These are phyloP conservation scores for Ustilago shanxiensis DNA, from an alignment of 1,284 basidiomycete genomes.

Conservation along the genomic window DNA sequence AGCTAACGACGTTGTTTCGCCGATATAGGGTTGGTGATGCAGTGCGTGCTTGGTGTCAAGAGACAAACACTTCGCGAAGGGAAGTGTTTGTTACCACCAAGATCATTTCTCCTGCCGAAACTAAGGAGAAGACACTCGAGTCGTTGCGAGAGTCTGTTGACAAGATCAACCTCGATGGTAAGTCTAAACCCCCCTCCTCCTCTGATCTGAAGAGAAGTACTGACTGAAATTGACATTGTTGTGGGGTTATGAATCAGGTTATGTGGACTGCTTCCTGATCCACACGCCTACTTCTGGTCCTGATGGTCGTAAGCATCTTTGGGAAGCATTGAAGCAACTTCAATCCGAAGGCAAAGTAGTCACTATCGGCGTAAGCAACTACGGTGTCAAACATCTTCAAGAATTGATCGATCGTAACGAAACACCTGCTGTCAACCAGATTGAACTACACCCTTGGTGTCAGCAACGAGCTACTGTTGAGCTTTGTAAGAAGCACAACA, in stretches of 20 bases:
- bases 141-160: conserved; percentile 38
- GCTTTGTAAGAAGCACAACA: conserved; percentile 43
- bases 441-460: conserved; percentile 54
- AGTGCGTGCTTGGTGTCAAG: conserved; percentile 39
- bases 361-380: conserved; percentile 49
- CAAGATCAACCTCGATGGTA: conserved; percentile 40
- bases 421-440: conserved; percentile 43
- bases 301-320: conserved; percentile 43
- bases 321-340: conserved; percentile 48
- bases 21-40: conserved; percentile 36
- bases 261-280: conserved; percentile 54
- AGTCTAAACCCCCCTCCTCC: background rate
- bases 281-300: conserved; percentile 50
- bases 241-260: conserved; percentile 19
- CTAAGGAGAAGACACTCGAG: conserved; percentile 35
- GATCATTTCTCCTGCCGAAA: conserved; percentile 31
- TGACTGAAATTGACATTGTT: background rate
- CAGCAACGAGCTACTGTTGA: conserved; percentile 49
- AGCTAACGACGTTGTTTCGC: conserved; percentile 1
- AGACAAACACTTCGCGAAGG: conserved; percentile 34
- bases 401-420: conserved; percentile 34
- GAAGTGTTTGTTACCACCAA: conserved; percentile 54
- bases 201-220: background rate
- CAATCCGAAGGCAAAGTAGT: conserved; percentile 42
- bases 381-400: conserved; percentile 44